Percentiles rank a stretch among this genome's conserved stretches.
These are phyloP conservation scores for Botrytis squamosa DNA, from an alignment of 2,329 filamentous ascomycete genomes.

Conservation along the genomic window DNA sequence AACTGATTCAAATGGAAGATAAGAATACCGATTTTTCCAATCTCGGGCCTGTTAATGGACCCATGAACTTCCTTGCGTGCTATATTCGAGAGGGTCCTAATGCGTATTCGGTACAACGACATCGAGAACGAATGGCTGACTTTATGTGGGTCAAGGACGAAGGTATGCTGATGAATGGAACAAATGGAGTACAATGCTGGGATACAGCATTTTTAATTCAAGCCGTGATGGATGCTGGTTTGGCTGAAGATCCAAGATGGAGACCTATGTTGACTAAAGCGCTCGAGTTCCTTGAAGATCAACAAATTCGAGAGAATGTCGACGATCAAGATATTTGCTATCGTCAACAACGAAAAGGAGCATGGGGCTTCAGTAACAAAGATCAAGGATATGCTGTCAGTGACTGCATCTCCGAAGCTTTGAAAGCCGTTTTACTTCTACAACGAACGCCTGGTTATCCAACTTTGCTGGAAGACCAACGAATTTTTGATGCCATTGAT, in stretches of 20 bases:
- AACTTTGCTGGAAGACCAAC: constrained; percentile 67
- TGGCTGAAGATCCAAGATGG: constrained; percentile 76
- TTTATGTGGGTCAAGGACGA: constrained; percentile 90
- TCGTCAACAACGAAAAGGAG: constrained; percentile 85
- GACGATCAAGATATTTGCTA: constrained; percentile 69
- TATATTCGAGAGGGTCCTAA: constrained; percentile 82
- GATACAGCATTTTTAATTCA: constrained; percentile 91
- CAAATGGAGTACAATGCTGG: constrained; percentile 97
- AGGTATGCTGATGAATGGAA: constrained; percentile 93
- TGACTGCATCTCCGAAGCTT: constrained; percentile 87
- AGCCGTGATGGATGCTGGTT: constrained; percentile 72
- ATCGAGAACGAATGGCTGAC: constrained; percentile 79
- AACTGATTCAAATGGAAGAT: constrained; percentile 86
- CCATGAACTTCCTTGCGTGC: constrained; percentile 86
- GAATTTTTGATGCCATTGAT: constrained; percentile 85
- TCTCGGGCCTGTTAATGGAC: constrained; percentile 83
- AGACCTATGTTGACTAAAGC: constrained; percentile 79
- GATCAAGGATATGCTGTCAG: constrained; percentile 93
- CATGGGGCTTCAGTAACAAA: constrained; percentile 92
- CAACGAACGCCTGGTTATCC: constrained; percentile 78
- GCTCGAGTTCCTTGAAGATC: constrained; percentile 80
- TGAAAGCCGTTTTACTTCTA: constrained; percentile 82
- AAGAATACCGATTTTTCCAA: constrained; percentile 86
- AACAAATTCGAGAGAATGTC: constrained; percentile 86
- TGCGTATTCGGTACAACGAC: constrained; percentile 67